Evolutionary conservation across 2,329 filamentous ascomycete genomes (phyloP).

Genomic region (Rhynchosporium graminicola): DNA sequence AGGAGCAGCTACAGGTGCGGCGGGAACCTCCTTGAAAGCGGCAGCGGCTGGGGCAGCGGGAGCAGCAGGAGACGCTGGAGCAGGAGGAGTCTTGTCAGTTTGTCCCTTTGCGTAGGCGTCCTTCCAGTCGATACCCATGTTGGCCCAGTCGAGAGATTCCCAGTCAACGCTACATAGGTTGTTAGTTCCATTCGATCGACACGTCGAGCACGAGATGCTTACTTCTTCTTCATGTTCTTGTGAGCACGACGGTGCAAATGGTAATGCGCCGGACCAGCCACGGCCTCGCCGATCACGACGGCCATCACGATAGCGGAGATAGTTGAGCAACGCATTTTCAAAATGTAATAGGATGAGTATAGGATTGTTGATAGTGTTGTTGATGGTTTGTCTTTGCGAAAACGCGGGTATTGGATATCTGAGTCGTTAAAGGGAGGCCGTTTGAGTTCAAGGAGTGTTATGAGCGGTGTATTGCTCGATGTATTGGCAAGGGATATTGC

Average conservation of each 20-base stretch:
- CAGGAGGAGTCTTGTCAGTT: slow-evolving; percentile 16
- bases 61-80: not conserved
- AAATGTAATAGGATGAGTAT: slow-evolving; percentile 17
- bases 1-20: not conserved
- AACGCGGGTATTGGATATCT: slow-evolving; percentile 5
- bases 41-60: not conserved
- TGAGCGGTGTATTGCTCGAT: slow-evolving; percentile 38
- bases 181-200: slow-evolving; percentile 8
- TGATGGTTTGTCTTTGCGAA: slow-evolving; percentile 13
- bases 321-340: slow-evolving; percentile 39
- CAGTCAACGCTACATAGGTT: slow-evolving; percentile 29
- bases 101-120: slow-evolving; percentile 33
- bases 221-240: slow-evolving; percentile 37
- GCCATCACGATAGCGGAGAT: slow-evolving; percentile 35
- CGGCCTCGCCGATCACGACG: slow-evolving; percentile 37
- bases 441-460: slow-evolving; percentile 36
- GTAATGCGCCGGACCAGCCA: slow-evolving; percentile 38
- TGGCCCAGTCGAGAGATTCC: slow-evolving; percentile 32
- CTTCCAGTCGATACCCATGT: slow-evolving; percentile 37
- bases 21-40: too few species aligned
- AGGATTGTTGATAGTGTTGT: slow-evolving; percentile 11
- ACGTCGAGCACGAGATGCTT: slow-evolving; percentile 21
- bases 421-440: slow-evolving; percentile 23
- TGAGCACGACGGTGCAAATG: slow-evolving; percentile 37
- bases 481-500: slow-evolving; percentile 32